Evolutionary conservation across 116 monocot species (phyloP), one percentile per base, ranked within the genome.

Genomic region (Iris pallida): DNA sequence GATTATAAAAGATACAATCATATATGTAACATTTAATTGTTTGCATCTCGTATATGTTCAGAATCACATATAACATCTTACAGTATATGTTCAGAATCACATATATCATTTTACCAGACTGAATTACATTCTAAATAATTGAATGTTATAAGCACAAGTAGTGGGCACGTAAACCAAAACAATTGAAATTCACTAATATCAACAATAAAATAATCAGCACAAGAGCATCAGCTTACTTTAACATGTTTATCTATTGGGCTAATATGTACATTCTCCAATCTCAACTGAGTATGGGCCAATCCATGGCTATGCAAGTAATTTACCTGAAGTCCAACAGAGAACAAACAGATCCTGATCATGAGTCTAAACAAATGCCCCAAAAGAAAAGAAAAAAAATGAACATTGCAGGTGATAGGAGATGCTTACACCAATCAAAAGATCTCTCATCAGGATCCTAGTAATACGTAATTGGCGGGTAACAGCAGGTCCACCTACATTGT

Each of bases 221-320:
- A 43, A 45, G 45, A 45, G 42, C 43, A 16, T 20, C 15, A 57
- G 12, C 83, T 76, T 85, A 92, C 97, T 83, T 97, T 97, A 42
- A 97, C 81, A 81, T 97, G 97, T 55, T 78, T 97, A 71, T 89
- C 97, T 15, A 97, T 85, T 15, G 92, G 97, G 78, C 97, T 82
- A 57, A 97, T 83, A 75, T 97, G 97, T 55, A 97, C 70, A 66
- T 97, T 97, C 73, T 97, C 97, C 6, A 97, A 76, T 47, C 85
- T 87, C 62, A 97, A 70, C 69, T 91, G 83, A 5, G 92, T 97
- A 65, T 97, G 97, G 43, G 97, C 97, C 60, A 97, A 71, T 59
- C 97, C 97, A 81, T 97, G 89, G 68, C 79, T 83, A 66, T 97
- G 97, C 77, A 97, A 75, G 64, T 97, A 97, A 82, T 97, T 97